Percentiles rank a stretch among this genome's conserved stretches.
These are phyloP conservation scores for Geotrichum phurueaensis DNA, from an alignment of 1,139 yeast species.

Conservation along the genomic window DNA sequence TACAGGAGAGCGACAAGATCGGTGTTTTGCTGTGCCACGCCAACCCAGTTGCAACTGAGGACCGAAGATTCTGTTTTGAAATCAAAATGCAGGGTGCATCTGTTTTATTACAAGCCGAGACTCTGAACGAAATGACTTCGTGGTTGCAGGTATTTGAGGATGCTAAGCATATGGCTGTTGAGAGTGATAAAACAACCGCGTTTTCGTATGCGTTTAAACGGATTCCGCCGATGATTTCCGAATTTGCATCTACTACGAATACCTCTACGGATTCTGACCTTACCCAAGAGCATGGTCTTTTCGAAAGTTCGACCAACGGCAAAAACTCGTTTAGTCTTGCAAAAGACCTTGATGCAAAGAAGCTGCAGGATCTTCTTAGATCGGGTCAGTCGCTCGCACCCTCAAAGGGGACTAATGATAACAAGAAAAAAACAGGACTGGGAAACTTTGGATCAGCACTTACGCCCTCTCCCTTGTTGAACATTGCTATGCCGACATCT, in stretches of 20 bases:
- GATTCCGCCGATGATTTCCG: conserved; percentile 69
- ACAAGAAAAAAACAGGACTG: conserved; percentile 1
- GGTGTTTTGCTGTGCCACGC: conserved; percentile 70
- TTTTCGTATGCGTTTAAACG: conserved; percentile 57
- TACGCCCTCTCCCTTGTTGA: conserved; percentile 39
- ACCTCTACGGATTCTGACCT: neutral
- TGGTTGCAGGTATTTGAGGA: conserved; percentile 74
- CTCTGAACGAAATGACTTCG: conserved; percentile 58
- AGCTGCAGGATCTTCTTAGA: conserved; percentile 18
- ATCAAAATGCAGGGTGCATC: conserved; percentile 61
- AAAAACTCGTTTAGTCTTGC: conserved; percentile 2
- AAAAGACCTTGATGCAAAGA: conserved; percentile 6
- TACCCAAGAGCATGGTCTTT: neutral
- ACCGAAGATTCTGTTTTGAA: conserved; percentile 79
- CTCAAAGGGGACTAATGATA: conserved; percentile 4
- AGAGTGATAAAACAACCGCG: conserved; percentile 40
- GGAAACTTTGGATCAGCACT: conserved; percentile 24
- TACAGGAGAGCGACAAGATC: conserved; percentile 85
- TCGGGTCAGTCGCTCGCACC: conserved; percentile 9
- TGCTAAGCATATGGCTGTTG: conserved; percentile 50
- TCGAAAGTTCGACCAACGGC: neutral
- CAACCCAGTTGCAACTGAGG: conserved; percentile 65
- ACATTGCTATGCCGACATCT: conserved; percentile 71
- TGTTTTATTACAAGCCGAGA: conserved; percentile 70
- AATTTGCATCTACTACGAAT: conserved; percentile 39